Base-by-base conservation (phyloP, 441 rosid species). In the Pelargonium myrrhifolium region DNA sequence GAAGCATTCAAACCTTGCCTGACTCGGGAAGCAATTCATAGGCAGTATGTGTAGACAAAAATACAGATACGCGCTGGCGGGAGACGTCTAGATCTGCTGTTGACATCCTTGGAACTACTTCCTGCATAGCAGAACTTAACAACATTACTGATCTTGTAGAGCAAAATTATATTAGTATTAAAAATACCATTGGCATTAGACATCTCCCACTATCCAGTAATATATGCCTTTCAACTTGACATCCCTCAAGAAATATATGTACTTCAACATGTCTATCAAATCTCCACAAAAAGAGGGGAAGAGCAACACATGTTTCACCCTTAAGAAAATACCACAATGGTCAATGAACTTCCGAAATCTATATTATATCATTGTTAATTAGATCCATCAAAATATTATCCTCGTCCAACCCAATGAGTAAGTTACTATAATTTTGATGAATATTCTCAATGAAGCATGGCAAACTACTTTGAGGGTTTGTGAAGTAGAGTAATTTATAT, bases 11-110 rank as follows among this genome's bases (percentile, higher is more conserved):
- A 77, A 86, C 90, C 90, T 86, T 86, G 87, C 90, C 90, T 68
- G 90, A 86, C 82, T 86, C 85, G 37, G 90, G 90, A 73, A 86
- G 84, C 75, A 86, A 77, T 77, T 86, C 90, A 70, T 84, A 86
- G 58, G 85, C 88, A 61, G 86, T 84, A 70, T 80, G 86, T 9
- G 75, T 31, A 61, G 84, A 75, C 76, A 86, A 73, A 72, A 79
- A 84, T 61, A 71, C 74, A 71, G 83, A 82, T 65, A 86, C 73
- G 17, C 82, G 87, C 11, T 77, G 77, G 65, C 84, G 82, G 72
- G 87, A 84, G 42, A 80, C 82, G 71, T 77, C 78, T 42, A 86
- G 71, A 40, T 82, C 87, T 60, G 81, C 61, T 11, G 74, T 81
- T 22, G 84, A 53, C 72, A 81, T 71, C 66, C 82, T 69, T 63